Conservation (phyloP, 495 filamentous ascomycete genomes). For the Penicillium paradoxum region DNA sequence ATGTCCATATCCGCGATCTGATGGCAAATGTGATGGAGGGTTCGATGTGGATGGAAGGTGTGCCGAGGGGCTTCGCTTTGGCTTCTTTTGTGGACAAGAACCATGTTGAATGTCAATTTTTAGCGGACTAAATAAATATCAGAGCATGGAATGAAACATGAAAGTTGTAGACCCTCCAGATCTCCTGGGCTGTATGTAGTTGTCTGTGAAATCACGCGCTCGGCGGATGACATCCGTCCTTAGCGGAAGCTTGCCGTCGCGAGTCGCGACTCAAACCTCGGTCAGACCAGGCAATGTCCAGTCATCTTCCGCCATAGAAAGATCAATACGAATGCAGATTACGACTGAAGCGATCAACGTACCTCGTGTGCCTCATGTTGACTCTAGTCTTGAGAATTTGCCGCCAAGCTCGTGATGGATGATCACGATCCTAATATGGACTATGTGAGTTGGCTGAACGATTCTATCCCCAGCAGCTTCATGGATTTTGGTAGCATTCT, state of each 20-base stretch:
- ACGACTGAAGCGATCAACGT: neutral
- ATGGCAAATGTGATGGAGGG: too few relatives aligned
- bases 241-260: constrained; percentile 8
- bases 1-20: too few relatives aligned
- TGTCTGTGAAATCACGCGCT: neutral
- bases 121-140: too few relatives aligned
- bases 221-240: constrained; percentile 8
- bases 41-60: too few relatives aligned
- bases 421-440: constrained; percentile 11
- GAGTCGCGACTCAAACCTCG: neutral
- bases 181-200: neutral
- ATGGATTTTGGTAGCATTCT: constrained; percentile 27
- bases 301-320: neutral
- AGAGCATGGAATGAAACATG: too few relatives aligned
- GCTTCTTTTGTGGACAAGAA: too few relatives aligned
- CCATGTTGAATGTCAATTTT: too few relatives aligned
- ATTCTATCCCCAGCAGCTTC: constrained; percentile 25
- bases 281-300: neutral
- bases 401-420: constrained; percentile 9
- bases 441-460: constrained; percentile 23
- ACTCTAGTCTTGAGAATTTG: neutral
- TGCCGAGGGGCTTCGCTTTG: too few relatives aligned
- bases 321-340: neutral
- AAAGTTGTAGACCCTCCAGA: too few relatives aligned
- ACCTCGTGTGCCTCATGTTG: neutral